Conservation (phyloP, 306 rosid species). For the Acacia melanoxylon region DNA sequence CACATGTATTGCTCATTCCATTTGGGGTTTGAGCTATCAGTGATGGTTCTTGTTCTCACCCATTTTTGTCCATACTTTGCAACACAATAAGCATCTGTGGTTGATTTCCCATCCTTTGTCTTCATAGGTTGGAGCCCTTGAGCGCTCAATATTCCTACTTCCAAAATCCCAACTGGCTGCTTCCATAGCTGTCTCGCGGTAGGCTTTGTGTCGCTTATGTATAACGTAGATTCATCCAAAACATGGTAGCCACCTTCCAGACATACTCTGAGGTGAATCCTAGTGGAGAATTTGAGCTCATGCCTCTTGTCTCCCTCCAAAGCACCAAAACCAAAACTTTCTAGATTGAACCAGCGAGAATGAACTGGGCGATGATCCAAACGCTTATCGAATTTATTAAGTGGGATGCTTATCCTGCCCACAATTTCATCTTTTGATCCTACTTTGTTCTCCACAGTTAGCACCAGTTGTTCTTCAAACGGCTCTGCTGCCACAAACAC, state of each 20-base stretch:
- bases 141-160: constrained; percentile 69
- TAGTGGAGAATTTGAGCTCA: constrained; percentile 56
- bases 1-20: constrained; percentile 76
- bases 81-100: constrained; percentile 64
- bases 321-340: constrained; percentile 57
- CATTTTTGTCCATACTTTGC: constrained; percentile 69
- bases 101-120: constrained; percentile 46
- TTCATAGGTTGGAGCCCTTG: constrained; percentile 70
- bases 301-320: constrained; percentile 60
- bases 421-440: constrained; percentile 45
- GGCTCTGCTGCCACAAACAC: constrained; percentile 70
- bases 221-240: constrained; percentile 65
- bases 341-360: constrained; percentile 60
- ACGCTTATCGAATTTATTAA: constrained; percentile 50
- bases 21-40: constrained; percentile 49
- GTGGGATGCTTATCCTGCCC: constrained; percentile 42
- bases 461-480: constrained; percentile 53
- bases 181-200: constrained; percentile 72
- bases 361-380: constrained; percentile 62
- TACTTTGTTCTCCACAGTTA: constrained; percentile 50
- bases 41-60: constrained; percentile 64
- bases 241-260: constrained; percentile 75
- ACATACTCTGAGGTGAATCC: constrained; percentile 56
- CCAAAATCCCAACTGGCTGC: constrained; percentile 63
- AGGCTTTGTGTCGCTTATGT: constrained; percentile 64